phyloP scores from a whole-genome alignment of 148 eudicot genomes.

The Silene conica region DNA sequence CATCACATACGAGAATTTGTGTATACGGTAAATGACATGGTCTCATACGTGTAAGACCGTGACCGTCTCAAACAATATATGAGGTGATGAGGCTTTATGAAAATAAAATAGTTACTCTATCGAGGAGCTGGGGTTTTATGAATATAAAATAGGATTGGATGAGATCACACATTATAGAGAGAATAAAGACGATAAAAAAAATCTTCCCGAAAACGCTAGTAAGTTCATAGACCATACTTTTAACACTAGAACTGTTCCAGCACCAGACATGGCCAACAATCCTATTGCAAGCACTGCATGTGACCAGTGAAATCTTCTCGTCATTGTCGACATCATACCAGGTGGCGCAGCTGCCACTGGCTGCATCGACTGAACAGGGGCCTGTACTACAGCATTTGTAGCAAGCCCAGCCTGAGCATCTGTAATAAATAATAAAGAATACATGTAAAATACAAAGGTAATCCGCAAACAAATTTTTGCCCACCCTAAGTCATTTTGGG shows the following conservation, averaged over 20 bases:
- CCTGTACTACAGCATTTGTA: conserved; percentile 44
- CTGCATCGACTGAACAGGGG: conserved; percentile 48
- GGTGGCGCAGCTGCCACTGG: conserved; percentile 43
- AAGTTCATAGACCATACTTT: conserved; percentile 43
- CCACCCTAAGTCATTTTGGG: background rate
- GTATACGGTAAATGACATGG: too few species aligned
- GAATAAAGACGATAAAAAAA: background rate
- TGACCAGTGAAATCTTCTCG: conserved; percentile 67
- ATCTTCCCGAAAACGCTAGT: conserved; percentile 1
- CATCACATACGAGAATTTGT: too few species aligned
- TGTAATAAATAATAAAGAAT: conserved; percentile 24
- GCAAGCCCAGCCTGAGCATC: conserved; percentile 53
- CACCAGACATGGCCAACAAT: conserved; percentile 74
- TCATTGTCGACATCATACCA: conserved; percentile 38
- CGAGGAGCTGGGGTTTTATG: background rate
- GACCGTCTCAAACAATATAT: too few species aligned
- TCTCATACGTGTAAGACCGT: too few species aligned
- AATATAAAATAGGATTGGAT: background rate
- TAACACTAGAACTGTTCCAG: conserved; percentile 71
- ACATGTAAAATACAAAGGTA: background rate
- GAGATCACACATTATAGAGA: background rate
- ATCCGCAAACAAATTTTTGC: background rate
- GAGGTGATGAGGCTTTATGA: background rate
- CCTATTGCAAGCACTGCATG: conserved; percentile 82
- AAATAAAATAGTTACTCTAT: background rate